A percentile compares a stretch with the other conserved stretches of the same genome.
phyloP scores from a whole-genome alignment of 1,284 basidiomycete species.

The Amylostereum areolatum region DNA sequence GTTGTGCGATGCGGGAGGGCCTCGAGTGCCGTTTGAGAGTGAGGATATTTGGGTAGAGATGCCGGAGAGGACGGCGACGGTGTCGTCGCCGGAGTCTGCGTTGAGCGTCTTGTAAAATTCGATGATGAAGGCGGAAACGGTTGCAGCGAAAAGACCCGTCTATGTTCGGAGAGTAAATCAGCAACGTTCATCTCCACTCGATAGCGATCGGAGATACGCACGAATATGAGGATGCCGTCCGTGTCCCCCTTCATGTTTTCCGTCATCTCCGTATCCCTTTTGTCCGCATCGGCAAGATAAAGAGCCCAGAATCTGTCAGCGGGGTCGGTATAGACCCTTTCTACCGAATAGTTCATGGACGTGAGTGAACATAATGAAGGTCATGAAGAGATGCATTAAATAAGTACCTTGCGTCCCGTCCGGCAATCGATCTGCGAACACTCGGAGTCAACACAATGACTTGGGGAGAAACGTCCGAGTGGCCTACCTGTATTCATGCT shows the following conservation, averaged over 20 bases:
- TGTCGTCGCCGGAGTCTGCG: conserved; percentile 5
- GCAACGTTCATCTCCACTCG: not conserved
- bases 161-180: not conserved
- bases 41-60: conserved; percentile 15
- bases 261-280: conserved; percentile 7
- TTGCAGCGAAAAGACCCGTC: conserved; percentile 17
- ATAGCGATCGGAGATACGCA: not conserved
- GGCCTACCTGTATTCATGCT: no score
- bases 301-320: conserved; percentile 8
- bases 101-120: conserved; percentile 13
- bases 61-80: conserved; percentile 13
- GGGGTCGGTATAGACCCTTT: not conserved
- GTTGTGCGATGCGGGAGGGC: not conserved
- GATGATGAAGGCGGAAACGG: conserved; percentile 15
- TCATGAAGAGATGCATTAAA: no score
- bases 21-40: not conserved
- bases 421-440: no score
- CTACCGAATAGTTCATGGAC: no score
- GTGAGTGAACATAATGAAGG: no score
- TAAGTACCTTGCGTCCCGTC: no score
- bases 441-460: no score
- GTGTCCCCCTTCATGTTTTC: conserved; percentile 38
- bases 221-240: conserved; percentile 40
- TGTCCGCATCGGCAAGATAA: conserved; percentile 11
- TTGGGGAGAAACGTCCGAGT: no score